Base-by-base conservation (phyloP, 164 flowering plant genomes). In the Akebia trifoliata region DNA sequence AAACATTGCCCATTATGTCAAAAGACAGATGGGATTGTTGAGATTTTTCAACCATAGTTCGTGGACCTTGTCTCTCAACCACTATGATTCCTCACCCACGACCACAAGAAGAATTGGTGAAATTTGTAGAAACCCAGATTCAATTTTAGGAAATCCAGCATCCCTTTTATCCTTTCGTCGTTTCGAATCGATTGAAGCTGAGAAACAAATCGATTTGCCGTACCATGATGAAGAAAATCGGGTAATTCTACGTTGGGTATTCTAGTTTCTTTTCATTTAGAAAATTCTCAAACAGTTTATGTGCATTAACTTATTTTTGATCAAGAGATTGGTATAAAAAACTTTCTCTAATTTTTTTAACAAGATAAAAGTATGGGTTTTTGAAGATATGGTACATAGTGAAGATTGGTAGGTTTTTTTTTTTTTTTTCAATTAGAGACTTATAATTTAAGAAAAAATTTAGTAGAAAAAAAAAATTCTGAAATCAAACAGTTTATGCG, bases 171-270 rank as follows among this genome's bases (percentile, higher is more conserved):
- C 35, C 8, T n/a, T 57, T 69, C 75, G 65, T 1, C 80, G 78
- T 49, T 78, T 69, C 28, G 74, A 69, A 31, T 77, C 81, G 7
- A 57, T 30, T 44, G 61, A 53, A 64, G 75, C 81, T 0, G 65
- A 59, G 17, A 60, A 67, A 14, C 70, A 40, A 5, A 18, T 52
- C 44, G 52, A 57, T 60, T 57, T 60, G 26, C 18, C 18, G 21
- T 2, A n/a, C 3, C 42, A 56, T 35, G 63, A 14, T 46, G 66
- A 52, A 29, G 71, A 65, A 50, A 47, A 62, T 43, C 60, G 69
- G 81, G 82, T 76, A 63, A 4, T 18, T 51, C 20, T 46, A 10
- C 6, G 3, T 54, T 12, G 0, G 3, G 3, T 21, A 7, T 9
- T 22, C 0, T 10, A 4, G 7, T 51, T 18, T 52, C 1, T 32